A percentile compares a stretch with the other conserved stretches of the same genome.
These are phyloP conservation scores for Neurospora intermedia DNA, from an alignment of 495 filamentous ascomycete genomes.

Conservation along the genomic window DNA sequence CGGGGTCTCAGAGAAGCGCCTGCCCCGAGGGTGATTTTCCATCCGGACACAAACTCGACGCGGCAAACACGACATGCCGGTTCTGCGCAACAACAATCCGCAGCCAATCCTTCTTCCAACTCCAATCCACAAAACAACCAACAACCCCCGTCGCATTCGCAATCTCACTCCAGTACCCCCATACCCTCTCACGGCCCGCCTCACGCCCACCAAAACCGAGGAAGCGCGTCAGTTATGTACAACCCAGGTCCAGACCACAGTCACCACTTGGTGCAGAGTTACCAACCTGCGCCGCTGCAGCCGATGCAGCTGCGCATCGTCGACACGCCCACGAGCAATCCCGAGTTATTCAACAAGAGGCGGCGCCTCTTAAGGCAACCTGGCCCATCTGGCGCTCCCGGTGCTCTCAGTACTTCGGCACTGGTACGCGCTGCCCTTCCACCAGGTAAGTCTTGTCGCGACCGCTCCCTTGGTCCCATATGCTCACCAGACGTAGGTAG, in stretches of 20 bases:
- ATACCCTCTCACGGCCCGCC: conserved; percentile 6
- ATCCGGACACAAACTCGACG: conserved; percentile 56
- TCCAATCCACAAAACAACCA: conserved; percentile 18
- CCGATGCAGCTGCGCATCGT: conserved; percentile 57
- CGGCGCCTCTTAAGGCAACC: conserved; percentile 23
- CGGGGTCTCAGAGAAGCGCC: conserved; percentile 68
- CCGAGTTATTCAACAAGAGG: conserved; percentile 44
- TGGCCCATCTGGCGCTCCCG: conserved; percentile 6
- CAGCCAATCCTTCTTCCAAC: conserved; percentile 18
- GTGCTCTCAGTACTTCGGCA: conserved; percentile 13
- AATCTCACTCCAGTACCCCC: conserved; percentile 10
- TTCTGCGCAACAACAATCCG: conserved; percentile 34
- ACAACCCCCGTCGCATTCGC: conserved; percentile 13
- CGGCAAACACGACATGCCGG: conserved; percentile 45
- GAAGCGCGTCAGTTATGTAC: conserved; percentile 28
- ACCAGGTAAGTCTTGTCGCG: conserved; percentile 11
- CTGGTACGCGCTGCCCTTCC: conserved; percentile 14
- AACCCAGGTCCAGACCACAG: conserved; percentile 26
- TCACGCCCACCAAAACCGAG: conserved; percentile 21
- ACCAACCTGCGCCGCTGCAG: conserved; percentile 45
- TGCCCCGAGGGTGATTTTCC: conserved; percentile 69
- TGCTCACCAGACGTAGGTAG: conserved; percentile 33
- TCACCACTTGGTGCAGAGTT: conserved; percentile 44
- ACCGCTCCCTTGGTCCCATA: neutral
- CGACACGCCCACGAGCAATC: conserved; percentile 58